These are phyloP conservation scores for Cardiospermum halicacabum DNA, from an alignment of 345 rosid species.

Conservation along the genomic window DNA sequence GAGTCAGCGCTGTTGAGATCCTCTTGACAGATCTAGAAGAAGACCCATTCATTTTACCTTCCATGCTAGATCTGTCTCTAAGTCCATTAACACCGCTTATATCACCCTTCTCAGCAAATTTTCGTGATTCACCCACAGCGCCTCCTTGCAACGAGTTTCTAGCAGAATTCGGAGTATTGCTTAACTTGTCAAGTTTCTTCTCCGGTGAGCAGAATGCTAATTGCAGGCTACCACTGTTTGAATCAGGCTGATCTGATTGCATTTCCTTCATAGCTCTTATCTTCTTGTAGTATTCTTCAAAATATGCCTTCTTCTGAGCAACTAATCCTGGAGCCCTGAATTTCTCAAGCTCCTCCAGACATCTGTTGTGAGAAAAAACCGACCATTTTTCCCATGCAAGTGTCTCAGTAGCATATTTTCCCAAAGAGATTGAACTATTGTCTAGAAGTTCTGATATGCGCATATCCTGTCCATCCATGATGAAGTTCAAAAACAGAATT, in stretches of 20 bases:
- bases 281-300: constrained; percentile 24
- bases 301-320: constrained; percentile 28
- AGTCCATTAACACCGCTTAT: background rate
- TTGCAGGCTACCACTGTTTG: background rate
- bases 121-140: background rate
- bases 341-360: constrained; percentile 21
- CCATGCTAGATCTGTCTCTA: background rate
- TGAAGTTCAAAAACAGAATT: background rate
- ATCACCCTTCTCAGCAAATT: background rate
- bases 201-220: constrained; percentile 8
- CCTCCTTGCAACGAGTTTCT: background rate
- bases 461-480: constrained; percentile 3
- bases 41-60: background rate
- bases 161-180: constrained; percentile 2
- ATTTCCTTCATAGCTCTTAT: constrained; percentile 21
- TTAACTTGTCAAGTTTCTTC: background rate
- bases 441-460: constrained; percentile 10
- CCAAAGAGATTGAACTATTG: constrained; percentile 20
- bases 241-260: constrained; percentile 11
- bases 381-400: constrained; percentile 29
- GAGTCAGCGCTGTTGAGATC: background rate
- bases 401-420: constrained; percentile 21
- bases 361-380: constrained; percentile 21
- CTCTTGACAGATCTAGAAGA: background rate
- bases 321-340: constrained; percentile 24